Evolutionary conservation across 2,329 filamentous ascomycete genomes (phyloP), one percentile per base, ranked within the genome.

Genomic region (Scleromitrula shiraiana): DNA sequence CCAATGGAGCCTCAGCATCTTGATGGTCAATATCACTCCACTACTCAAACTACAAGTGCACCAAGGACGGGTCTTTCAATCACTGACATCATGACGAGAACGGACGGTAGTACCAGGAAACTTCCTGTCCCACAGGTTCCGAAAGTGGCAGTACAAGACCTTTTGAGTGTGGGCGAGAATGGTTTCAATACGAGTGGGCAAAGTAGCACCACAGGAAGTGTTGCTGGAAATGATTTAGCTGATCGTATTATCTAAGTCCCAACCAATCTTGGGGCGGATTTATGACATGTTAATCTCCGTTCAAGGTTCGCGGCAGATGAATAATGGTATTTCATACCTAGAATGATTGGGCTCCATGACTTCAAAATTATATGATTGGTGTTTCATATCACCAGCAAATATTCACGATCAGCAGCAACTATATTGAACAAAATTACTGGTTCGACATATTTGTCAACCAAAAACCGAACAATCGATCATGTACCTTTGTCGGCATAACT

Each of bases 71-170:
- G 89, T 33, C 78, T 94, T 50, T 85, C 88, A 32, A 83, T 97
- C 59, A 86, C 83, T 50, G 91, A 97, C 65, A 97, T 97, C 62
- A 93, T 97, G 71, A 88, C 85, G 62, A 83, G 85, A 57, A 78
- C 88, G 1, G 90, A 96, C 55, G 88, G 88, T 30, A 84, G 85
- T 20, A 87, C 93, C 69, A 76, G 91, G 59, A 97, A 97, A 68
- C 74, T 97, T 15, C 91, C 91, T 0, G 86, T 95, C 14, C 89
- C 89, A 5, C 87, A 91, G 68, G 78, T 90, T n/a, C 88, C 88
- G 47, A 93, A 93, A 66, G 85, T 95, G 36, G 85, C 85, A 2
- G 83, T 94, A 5, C 85, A 91, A 59, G 91, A 96, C 60, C 75
- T 96, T 48, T 71, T 95, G 50, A 83, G 83, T 53, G 75, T 80